Conservation (phyloP, 768 basidiomycete genomes). For the Pulveroboletus ravenelii region DNA sequence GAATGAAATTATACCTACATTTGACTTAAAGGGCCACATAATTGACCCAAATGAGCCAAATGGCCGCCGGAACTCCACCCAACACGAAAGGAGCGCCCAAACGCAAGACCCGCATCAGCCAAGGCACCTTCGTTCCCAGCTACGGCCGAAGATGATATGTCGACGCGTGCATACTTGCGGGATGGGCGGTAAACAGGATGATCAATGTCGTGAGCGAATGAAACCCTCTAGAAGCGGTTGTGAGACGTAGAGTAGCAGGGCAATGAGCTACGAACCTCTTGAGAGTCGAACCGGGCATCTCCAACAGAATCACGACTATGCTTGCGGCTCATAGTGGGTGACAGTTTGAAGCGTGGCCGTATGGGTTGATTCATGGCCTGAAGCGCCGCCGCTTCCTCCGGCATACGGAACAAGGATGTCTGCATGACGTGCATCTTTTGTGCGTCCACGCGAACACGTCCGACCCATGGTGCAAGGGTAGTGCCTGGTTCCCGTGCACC, state of each 20-base stretch:
- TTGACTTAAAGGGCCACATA: slow-evolving; percentile 55
- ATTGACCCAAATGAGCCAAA: slow-evolving; percentile 69
- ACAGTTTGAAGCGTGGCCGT: slow-evolving; percentile 32
- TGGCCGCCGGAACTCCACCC: slow-evolving; percentile 85
- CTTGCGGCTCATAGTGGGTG: slow-evolving; percentile 50
- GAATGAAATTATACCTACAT: slow-evolving; percentile 40
- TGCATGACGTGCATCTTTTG: slow-evolving; percentile 95
- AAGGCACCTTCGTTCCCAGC: slow-evolving; percentile 59
- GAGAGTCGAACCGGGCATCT: slow-evolving; percentile 57
- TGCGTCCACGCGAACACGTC: slow-evolving; percentile 71
- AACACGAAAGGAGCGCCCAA: slow-evolving; percentile 85
- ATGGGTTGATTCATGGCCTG: slow-evolving; percentile 46
- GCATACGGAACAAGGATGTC: slow-evolving; percentile 74
- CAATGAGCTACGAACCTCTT: slow-evolving; percentile 46
- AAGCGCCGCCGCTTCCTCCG: slow-evolving; percentile 66
- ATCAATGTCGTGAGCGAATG: slow-evolving; percentile 72
- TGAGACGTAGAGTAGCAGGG: not conserved
- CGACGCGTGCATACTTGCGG: slow-evolving; percentile 75
- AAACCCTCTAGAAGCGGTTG: slow-evolving; percentile 52
- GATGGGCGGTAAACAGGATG: slow-evolving; percentile 67
- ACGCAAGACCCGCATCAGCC: slow-evolving; percentile 77
- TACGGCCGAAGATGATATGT: slow-evolving; percentile 59
- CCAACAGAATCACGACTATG: slow-evolving; percentile 78
- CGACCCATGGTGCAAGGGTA: slow-evolving; percentile 65
- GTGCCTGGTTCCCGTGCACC: slow-evolving; percentile 31